These are phyloP conservation scores for Globisporangium polare DNA, from an alignment of 352 stramenopile species.

Conservation along the genomic window DNA sequence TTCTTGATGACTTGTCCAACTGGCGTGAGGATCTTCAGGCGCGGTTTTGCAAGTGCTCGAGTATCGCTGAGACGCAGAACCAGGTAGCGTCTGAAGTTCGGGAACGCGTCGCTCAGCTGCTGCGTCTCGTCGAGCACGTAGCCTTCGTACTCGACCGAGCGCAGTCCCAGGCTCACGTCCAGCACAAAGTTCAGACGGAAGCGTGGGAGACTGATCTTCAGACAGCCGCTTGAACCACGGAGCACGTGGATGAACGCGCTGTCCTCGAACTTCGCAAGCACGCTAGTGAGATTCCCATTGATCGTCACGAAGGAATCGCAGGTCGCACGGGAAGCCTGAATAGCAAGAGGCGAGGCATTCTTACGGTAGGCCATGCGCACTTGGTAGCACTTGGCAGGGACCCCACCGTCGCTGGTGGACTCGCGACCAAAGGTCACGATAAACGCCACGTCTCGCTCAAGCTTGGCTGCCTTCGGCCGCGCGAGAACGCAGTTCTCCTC, in stretches of 20 bases:
- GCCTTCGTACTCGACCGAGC: constrained; percentile 32
- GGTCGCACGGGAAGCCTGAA: constrained; percentile 8
- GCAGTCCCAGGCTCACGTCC: constrained; percentile 14
- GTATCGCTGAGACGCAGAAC: constrained; percentile 18
- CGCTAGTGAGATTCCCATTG: constrained; percentile 2
- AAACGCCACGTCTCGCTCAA: not conserved
- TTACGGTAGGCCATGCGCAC: constrained; percentile 24
- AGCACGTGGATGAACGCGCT: constrained; percentile 27
- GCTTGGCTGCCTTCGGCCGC: constrained; percentile 18
- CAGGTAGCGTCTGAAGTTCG: constrained; percentile 34
- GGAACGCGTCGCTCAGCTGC: constrained; percentile 36
- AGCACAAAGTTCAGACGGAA: constrained; percentile 36
- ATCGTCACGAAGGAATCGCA: constrained; percentile 28
- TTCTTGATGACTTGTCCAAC: constrained; percentile 22
- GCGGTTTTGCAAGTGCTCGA: constrained; percentile 14
- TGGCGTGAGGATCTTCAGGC: constrained; percentile 28
- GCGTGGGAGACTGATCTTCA: constrained; percentile 38
- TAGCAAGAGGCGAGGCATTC: constrained; percentile 7
- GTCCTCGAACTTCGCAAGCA: constrained; percentile 41
- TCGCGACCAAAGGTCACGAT: constrained; percentile 3
- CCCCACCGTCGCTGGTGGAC: not conserved
- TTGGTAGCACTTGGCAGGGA: constrained; percentile 24
- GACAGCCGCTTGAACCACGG: not conserved
- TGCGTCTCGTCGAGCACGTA: constrained; percentile 32
- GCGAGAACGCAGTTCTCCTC: constrained; percentile 36